These are phyloP conservation scores for Russula olivacea DNA, from an alignment of 768 basidiomycete species.

Conservation along the genomic window DNA sequence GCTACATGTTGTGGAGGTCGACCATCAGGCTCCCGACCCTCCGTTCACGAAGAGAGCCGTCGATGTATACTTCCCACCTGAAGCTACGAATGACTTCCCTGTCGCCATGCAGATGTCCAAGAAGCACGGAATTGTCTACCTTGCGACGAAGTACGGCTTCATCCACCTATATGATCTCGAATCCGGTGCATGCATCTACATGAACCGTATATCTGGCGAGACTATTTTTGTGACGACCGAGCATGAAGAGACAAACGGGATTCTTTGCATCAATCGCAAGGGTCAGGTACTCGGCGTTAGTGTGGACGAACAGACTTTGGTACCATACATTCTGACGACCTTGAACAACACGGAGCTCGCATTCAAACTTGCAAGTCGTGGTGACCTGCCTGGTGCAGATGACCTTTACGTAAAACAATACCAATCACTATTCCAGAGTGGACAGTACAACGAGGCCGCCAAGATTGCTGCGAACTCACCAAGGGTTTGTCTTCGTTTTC, in stretches of 20 bases:
- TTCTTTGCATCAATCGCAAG: conserved; percentile 99
- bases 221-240: conserved; percentile 99
- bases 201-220: conserved; percentile 99
- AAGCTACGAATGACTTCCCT: conserved; percentile 97
- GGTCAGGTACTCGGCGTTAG: conserved; percentile 96
- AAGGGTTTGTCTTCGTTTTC: conserved; percentile 44
- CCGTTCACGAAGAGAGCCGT: conserved; percentile 96
- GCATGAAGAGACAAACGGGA: conserved; percentile 89
- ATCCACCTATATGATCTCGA: conserved; percentile 99
- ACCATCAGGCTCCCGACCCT: conserved; percentile 87
- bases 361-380: conserved; percentile 95
- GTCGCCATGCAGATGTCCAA: conserved; percentile 99
- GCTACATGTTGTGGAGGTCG: conserved; percentile 98
- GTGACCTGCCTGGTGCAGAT: conserved; percentile 94
- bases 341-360: conserved; percentile 97
- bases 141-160: conserved; percentile 98
- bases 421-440: conserved; percentile 80
- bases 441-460: conserved; percentile 90
- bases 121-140: conserved; percentile 93
- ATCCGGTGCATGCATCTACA: conserved; percentile 95
- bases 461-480: conserved; percentile 98
- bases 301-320: conserved; percentile 92
- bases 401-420: conserved; percentile 95
- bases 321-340: conserved; percentile 89
- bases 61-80: conserved; percentile 98